These are phyloP conservation scores for Castanea crenata DNA, from an alignment of 306 rosid species.

Conservation along the genomic window DNA sequence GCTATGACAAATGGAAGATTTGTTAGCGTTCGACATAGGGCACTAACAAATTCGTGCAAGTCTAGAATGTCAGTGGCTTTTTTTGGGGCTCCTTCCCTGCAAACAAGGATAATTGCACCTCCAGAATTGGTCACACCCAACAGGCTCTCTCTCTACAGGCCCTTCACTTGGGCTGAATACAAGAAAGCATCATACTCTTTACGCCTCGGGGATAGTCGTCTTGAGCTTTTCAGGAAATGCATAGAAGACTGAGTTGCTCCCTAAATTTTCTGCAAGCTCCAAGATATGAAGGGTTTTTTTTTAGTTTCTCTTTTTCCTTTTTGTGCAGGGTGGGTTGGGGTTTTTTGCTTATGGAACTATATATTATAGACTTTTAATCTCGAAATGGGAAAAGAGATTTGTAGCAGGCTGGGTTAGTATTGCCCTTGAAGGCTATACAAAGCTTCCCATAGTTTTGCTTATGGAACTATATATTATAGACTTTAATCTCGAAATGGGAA, in stretches of 20 bases:
- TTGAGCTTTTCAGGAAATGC: constrained; percentile 39
- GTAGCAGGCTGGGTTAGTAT: no score
- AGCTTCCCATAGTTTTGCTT: not conserved
- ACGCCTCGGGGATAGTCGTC: constrained; percentile 60
- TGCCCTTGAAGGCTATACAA: not conserved
- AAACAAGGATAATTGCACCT: constrained; percentile 42
- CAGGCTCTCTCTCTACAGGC: constrained; percentile 50
- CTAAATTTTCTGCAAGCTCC: not conserved
- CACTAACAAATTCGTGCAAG: constrained; percentile 42
- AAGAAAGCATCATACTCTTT: constrained; percentile 60
- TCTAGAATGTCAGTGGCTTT: constrained; percentile 64
- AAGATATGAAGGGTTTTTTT: not conserved
- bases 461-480: not conserved
- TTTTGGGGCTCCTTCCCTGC: constrained; percentile 68
- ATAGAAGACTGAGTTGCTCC: not conserved
- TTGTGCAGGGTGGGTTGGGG: not conserved
- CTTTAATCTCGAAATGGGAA: not conserved
- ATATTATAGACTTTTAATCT: not conserved
- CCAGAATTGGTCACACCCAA: constrained; percentile 51
- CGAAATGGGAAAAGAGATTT: not conserved
- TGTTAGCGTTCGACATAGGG: constrained; percentile 74
- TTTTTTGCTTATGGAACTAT: not conserved
- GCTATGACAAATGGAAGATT: constrained; percentile 87
- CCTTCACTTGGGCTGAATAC: constrained; percentile 84
- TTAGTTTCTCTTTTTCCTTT: not conserved